Base-by-base conservation (phyloP, 2,329 filamentous ascomycete genomes). In the Nemania abortiva region DNA sequence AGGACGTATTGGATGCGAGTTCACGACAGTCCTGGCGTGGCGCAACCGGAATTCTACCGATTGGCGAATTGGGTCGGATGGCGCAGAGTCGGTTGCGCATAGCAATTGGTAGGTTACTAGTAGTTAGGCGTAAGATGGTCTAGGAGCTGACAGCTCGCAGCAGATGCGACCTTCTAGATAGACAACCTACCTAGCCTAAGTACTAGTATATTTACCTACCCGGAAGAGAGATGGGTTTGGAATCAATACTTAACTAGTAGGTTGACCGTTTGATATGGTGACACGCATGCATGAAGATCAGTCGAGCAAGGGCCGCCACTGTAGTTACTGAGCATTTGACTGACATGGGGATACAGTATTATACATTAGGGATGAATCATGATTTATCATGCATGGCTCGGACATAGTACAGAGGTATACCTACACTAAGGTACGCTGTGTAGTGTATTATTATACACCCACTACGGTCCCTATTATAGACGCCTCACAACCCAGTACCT, bases 11-110 rank as follows among this genome's bases (percentile, higher is more conserved):
- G 15, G 15, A 50, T 47, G 20, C 53, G 42, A 27, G 37, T 54
- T 57, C 56, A 45, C 42, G 65, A 62, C 52, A 61, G 5, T 47
- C 39, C 6, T 24, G n/a, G n/a, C 24, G 24, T 54, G 45, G 60
- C 34, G 60, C 39, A 45, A 42, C 24, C 47, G 68, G 68, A 70
- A 68, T 31, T 56, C 42, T 68, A 61, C 68, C 68, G 68, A 70
- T 70, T 70, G 61, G 68, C 65, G 65, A 70, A 65, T 70, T 63
- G 63, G 6, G 3, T 15, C 24, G 49, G 18, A 20, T 52, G 15
- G 55, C 27, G 22, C 29, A 45, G 63, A 60, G 58, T 54, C 29
- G 24, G 57, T 61, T 24, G 50, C 52, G 50, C 20, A 56, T 22
- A 42, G 34, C 11, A n/a, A n/a, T n/a, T n/a, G n/a, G n/a, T n/a